Evolutionary conservation across 192 early-diverging fungal genomes (phyloP).

Genomic region (Rhizoclosmatium sp.): DNA sequence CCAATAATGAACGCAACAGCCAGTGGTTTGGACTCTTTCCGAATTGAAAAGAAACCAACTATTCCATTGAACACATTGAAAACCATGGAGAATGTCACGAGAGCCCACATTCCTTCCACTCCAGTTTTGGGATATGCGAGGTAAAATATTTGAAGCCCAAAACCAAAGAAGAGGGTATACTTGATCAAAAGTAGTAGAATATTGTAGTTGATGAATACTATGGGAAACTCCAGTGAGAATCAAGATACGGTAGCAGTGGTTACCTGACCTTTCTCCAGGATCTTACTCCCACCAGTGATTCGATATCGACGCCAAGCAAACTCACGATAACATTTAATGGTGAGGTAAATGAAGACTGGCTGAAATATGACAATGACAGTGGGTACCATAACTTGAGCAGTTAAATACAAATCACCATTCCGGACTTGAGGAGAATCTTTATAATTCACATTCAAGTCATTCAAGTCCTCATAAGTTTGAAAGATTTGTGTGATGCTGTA

Average conservation of each 20-base stretch:
- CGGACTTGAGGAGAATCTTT: too few relatives aligned
- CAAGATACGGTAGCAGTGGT: background rate
- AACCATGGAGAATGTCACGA: too few relatives aligned
- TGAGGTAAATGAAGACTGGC: background rate
- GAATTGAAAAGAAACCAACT: background rate
- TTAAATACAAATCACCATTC: background rate
- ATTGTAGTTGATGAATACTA: slow-evolving; percentile 18
- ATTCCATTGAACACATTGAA: background rate
- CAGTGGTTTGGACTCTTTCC: background rate
- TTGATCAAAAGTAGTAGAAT: slow-evolving; percentile 20
- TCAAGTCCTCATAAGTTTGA: slow-evolving; percentile 1
- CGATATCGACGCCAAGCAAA: slow-evolving; percentile 16
- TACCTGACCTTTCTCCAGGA: background rate
- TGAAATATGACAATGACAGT: background rate
- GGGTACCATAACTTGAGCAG: background rate
- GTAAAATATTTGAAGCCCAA: background rate
- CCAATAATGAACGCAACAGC: background rate
- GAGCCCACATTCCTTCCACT: background rate
- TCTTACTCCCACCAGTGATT: slow-evolving; percentile 12
- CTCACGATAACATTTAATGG: background rate
- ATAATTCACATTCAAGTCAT: background rate
- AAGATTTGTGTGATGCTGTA: slow-evolving; percentile 6
- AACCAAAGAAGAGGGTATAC: background rate
- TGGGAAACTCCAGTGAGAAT: background rate
- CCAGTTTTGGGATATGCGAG: background rate